phyloP scores from a whole-genome alignment of 2,329 filamentous ascomycete species.

The Colletotrichum sublineola region DNA sequence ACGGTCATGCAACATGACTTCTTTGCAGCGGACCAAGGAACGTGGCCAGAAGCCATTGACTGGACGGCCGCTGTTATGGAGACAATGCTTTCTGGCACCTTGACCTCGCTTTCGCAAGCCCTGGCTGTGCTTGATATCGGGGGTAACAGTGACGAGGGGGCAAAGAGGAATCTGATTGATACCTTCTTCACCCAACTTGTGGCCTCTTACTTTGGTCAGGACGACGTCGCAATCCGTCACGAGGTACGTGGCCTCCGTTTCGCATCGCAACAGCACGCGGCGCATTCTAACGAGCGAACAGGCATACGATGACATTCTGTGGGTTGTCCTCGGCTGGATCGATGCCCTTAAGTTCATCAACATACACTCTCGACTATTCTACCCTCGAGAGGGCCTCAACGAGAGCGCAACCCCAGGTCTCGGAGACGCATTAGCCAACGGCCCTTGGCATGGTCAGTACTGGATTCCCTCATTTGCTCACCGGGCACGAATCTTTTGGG shows the following conservation, averaged over 20 bases:
- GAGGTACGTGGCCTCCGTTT: conserved; percentile 52
- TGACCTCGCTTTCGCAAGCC: conserved; percentile 77
- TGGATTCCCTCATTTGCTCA: conserved; percentile 85
- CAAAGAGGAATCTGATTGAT: conserved; percentile 83
- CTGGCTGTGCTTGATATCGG: conserved; percentile 55
- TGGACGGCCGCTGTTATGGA: conserved; percentile 92
- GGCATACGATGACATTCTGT: conserved; percentile 94
- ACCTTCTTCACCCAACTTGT: conserved; percentile 83
- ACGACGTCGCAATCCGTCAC: conserved; percentile 79
- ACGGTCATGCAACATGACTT: conserved; percentile 82
- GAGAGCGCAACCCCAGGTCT: conserved; percentile 45
- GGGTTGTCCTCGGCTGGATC: conserved; percentile 94
- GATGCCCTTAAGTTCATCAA: conserved; percentile 83
- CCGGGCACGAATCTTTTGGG: conserved; percentile 87
- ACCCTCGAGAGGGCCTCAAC: conserved; percentile 51
- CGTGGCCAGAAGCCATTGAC: conserved; percentile 89
- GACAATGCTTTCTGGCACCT: conserved; percentile 81
- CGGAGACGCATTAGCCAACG: conserved; percentile 53
- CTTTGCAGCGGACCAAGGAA: conserved; percentile 82
- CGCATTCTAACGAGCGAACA: conserved; percentile 53
- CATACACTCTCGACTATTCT: conserved; percentile 75
- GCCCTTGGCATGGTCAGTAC: conserved; percentile 80
- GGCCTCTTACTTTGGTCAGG: conserved; percentile 88
- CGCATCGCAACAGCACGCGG: not conserved
- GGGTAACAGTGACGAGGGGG: conserved; percentile 58